Percentiles rank a stretch among this genome's conserved stretches.
phyloP scores from a whole-genome alignment of 2,329 filamentous ascomycete species.

The Diplodia seriata region DNA sequence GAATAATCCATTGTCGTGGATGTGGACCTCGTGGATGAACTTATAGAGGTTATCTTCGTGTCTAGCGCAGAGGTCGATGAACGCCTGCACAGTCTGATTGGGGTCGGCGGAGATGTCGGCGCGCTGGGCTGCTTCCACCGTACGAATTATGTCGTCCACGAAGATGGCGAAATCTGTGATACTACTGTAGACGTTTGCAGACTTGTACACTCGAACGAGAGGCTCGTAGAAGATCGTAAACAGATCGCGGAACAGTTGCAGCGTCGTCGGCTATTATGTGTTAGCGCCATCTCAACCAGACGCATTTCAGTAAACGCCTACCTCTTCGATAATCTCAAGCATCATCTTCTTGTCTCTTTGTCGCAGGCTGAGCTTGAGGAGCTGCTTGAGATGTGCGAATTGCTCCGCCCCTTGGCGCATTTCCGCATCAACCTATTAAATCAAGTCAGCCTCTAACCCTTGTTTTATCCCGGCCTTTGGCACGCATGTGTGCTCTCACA shows the following conservation, averaged over 20 bases:
- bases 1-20: constrained; percentile 95
- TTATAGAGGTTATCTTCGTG: constrained; percentile 99
- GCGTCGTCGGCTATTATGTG: constrained; percentile 72
- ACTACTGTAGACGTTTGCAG: constrained; percentile 95
- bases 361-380: constrained; percentile 88
- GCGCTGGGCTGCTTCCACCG: constrained; percentile 70
- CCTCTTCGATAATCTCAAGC: constrained; percentile 90
- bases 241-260: constrained; percentile 93
- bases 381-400: constrained; percentile 93
- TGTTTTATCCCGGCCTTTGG: neutral
- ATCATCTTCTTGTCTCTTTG: constrained; percentile 98
- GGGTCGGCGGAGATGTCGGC: constrained; percentile 92
- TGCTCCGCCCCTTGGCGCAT: constrained; percentile 88
- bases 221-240: constrained; percentile 99
- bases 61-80: constrained; percentile 93
- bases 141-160: constrained; percentile 88
- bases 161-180: constrained; percentile 96
- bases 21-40: constrained; percentile 97
- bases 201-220: constrained; percentile 96
- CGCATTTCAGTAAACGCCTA: constrained; percentile 38
- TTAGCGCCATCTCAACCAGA: constrained; percentile 25
- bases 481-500: constrained; percentile 40
- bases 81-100: constrained; percentile 96
- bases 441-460: constrained; percentile 12
- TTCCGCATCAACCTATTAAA: constrained; percentile 72